phyloP scores from a whole-genome alignment of 805 yeast genomes.

The Pichia pseudocactophila region DNA sequence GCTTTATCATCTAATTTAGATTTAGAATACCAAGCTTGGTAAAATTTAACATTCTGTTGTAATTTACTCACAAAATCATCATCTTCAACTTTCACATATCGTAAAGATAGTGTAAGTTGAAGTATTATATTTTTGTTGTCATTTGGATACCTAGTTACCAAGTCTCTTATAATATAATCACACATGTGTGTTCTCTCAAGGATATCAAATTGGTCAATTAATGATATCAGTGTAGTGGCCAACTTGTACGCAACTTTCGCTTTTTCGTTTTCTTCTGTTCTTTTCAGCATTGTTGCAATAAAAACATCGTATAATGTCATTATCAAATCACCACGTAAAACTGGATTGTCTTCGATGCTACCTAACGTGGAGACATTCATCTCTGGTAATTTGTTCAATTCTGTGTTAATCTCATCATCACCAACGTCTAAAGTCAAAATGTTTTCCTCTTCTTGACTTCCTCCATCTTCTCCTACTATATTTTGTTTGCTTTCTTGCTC shows the following conservation, averaged over 20 bases:
- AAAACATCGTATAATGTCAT: constrained; percentile 63
- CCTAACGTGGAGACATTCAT: constrained; percentile 82
- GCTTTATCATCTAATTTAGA: constrained; percentile 22
- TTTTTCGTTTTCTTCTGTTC: constrained; percentile 17
- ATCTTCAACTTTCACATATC: constrained; percentile 36
- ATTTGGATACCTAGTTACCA: constrained; percentile 35
- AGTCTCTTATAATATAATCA: constrained; percentile 50
- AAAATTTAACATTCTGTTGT: constrained; percentile 64
- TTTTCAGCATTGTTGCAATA: constrained; percentile 36
- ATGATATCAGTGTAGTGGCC: constrained; percentile 34
- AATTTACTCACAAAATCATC: constrained; percentile 46
- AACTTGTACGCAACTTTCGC: constrained; percentile 12
- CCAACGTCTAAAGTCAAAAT: constrained; percentile 15
- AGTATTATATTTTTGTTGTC: constrained; percentile 33
- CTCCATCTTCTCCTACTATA: constrained; percentile 4
- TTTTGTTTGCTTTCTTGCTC: constrained; percentile 30
- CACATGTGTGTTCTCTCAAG: constrained; percentile 62
- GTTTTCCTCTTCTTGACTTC: constrained; percentile 15
- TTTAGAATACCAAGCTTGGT: constrained; percentile 44
- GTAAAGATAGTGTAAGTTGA: constrained; percentile 61
- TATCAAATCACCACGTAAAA: constrained; percentile 64
- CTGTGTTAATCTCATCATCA: constrained; percentile 47
- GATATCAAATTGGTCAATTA: constrained; percentile 63
- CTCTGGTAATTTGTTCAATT: constrained; percentile 67
- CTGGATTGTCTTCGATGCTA: constrained; percentile 75